Base-by-base conservation (phyloP, 331 rosid genomes). In the Malus hybrid region DNA sequence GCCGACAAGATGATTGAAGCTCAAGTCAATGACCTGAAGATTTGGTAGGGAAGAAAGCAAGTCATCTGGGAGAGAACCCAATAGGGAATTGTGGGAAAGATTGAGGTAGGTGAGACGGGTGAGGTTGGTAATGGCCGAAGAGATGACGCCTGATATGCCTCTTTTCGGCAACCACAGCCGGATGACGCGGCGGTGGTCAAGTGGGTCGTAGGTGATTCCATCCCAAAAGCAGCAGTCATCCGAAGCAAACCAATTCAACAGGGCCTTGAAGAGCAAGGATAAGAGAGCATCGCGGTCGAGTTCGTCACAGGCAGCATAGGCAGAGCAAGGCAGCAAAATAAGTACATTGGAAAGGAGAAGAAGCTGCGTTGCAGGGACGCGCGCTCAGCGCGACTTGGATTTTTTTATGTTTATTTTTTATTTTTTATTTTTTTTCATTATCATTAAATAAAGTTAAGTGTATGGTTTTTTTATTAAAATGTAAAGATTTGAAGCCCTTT, bases 221-320 rank as follows among this genome's bases (percentile, higher is more conserved):
- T 88, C 90, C 98, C 98, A 93, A 16, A 3, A 5, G 36, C 98
- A 93, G 72, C 97, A 93, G 69, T 91, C 98, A 59, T n/a, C 11
- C 7, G 96, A 81, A 55, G 48, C 10, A 66, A 89, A 80, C 98
- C 97, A 91, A 62, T 86, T 83, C 50, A 67, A 28, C 42, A 75
- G 28, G 8, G 70, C 50, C 3, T 76, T 79, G n/a, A 46, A 18
- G 42, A 33, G 48, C 69, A 85, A 94, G 15, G 79, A 73, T 83
- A 86, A 83, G 18, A 94, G 93, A 6, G 92, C 80, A 24, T 78
- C 86, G 5, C 61, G 79, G 29, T 94, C 97, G 42, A 71, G 28
- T 62, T 73, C 79, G 83, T 63, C 29, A 74, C 97, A 90, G 61
- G 71, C 65, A 4, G 85, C 87, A 54, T 73, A n/a, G n/a, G 77